A percentile compares a stretch with the other conserved stretches of the same genome.
These are phyloP conservation scores for Paxillus involutus DNA, from an alignment of 768 basidiomycete species.

Conservation along the genomic window DNA sequence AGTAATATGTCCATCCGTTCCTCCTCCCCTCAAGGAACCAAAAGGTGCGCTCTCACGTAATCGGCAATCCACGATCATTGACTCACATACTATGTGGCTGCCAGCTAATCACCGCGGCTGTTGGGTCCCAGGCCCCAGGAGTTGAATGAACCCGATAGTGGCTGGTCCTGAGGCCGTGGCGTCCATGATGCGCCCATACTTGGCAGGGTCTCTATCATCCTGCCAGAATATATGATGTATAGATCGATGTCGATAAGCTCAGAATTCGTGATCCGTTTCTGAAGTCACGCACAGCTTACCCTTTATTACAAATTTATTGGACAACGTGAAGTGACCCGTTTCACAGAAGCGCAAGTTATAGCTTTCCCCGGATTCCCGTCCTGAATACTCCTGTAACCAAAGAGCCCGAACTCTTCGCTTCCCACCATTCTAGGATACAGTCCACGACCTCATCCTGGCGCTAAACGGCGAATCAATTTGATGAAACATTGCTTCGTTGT, in stretches of 20 bases:
- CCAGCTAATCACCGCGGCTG: neutral
- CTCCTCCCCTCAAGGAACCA: too few species aligned
- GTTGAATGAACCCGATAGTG: neutral
- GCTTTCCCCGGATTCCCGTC: constrained; percentile 50
- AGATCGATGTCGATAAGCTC: neutral
- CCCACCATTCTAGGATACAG: constrained; percentile 70
- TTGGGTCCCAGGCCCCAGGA: neutral
- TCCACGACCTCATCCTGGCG: constrained; percentile 68
- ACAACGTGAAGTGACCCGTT: neutral
- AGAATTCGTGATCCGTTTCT: neutral
- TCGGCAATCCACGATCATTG: neutral
- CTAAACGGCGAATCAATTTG: constrained; percentile 25
- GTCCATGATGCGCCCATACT: neutral
- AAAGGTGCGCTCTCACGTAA: neutral
- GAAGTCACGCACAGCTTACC: neutral
- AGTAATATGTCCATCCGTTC: too few species aligned
- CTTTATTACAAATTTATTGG: neutral
- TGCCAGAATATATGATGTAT: neutral
- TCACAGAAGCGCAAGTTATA: constrained; percentile 30
- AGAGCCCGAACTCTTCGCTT: constrained; percentile 41
- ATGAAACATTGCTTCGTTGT: neutral
- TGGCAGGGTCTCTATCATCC: neutral
- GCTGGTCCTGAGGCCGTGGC: neutral
- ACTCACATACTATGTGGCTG: too few species aligned
- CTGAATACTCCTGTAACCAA: constrained; percentile 66